Conservation (phyloP, 495 filamentous ascomycete species). For the Entonaema liquescens region DNA sequence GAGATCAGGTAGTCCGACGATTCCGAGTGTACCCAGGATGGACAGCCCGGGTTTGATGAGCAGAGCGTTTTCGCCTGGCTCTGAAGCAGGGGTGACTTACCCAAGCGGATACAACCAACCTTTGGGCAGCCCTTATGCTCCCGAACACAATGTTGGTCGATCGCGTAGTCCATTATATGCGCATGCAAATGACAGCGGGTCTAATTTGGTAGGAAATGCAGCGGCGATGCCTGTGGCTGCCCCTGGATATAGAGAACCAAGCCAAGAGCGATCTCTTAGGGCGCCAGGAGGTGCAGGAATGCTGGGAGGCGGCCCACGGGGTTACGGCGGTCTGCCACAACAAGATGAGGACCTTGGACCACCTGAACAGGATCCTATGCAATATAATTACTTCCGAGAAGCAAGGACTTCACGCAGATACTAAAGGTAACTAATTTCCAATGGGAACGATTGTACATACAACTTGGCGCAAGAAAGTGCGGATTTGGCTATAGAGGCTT, state of each 20-base stretch:
- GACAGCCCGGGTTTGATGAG: constrained; percentile 31
- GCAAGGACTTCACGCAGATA: constrained; percentile 35
- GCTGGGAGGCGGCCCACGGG: constrained; percentile 61
- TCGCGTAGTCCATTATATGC: constrained; percentile 52
- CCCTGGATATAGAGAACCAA: constrained; percentile 46
- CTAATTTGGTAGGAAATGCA: constrained; percentile 54
- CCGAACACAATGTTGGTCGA: constrained; percentile 13
- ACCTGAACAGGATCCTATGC: constrained; percentile 47
- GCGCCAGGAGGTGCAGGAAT: constrained; percentile 50
- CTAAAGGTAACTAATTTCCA: constrained; percentile 3
- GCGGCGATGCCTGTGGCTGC: constrained; percentile 51
- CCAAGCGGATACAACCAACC: constrained; percentile 41
- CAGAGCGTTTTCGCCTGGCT: constrained; percentile 34
- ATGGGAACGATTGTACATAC: constrained; percentile 25
- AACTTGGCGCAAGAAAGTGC: constrained; percentile 24
- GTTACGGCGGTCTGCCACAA: constrained; percentile 61
- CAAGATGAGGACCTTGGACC: constrained; percentile 42
- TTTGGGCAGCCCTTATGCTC: constrained; percentile 31
- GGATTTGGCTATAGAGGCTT: constrained; percentile 27
- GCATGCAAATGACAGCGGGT: constrained; percentile 55
- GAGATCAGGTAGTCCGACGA: constrained; percentile 52
- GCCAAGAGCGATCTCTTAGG: constrained; percentile 41
- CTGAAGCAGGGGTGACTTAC: constrained; percentile 43
- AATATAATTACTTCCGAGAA: constrained; percentile 51
- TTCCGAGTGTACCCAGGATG: constrained; percentile 37